Evolutionary conservation across 2,329 filamentous ascomycete species (phyloP), one percentile per base, ranked within the genome.

Genomic region (Davidsoniella eucalypti): DNA sequence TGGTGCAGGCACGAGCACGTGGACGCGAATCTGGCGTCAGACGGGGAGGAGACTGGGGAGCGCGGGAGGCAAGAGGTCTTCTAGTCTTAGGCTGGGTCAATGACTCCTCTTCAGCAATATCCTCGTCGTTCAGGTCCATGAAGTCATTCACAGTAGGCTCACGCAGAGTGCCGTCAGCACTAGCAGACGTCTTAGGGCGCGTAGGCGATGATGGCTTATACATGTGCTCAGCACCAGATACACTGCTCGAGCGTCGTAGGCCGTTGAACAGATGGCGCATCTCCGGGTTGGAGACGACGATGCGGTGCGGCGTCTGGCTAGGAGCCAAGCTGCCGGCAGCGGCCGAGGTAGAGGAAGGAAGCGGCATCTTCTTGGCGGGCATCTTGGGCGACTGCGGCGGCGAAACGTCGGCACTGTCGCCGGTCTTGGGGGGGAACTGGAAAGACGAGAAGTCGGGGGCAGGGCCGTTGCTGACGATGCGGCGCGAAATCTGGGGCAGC

Each of bases 111-210:
- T 78, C 75, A 7, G 73, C 72, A 54, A 78, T 74, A 50, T 78
- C 75, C 26, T 78, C 73, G 53, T 78, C 74, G 51, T 67, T 71
- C 5, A 78, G 63, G 17, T 66, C 64, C 49, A 75, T 63, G 47
- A 78, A 76, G 38, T 78, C 74, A 16, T 67, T 65, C 18, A 76
- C 61, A 37, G 68, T 68, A 5, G 73, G 73, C 56, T 76, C 73
- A 43, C 64, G 63, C 3, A 76, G 64, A 1, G 67, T 63, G 26
- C 47, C 51, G 9, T 52, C 51, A 9, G 43, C 47, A 42, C 51
- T 52, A 7, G 47, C 47, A 1, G 50, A 53, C 12, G 47, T 53
- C 44, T 53, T 48, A 18, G 47, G 43, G 7, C 50, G 50, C 2
- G 43, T 18, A 12, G 44, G 38, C 5, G 39, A 50, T 23, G 33